phyloP scores from a whole-genome alignment of 768 basidiomycete species.

The Amanita polypyramis region DNA sequence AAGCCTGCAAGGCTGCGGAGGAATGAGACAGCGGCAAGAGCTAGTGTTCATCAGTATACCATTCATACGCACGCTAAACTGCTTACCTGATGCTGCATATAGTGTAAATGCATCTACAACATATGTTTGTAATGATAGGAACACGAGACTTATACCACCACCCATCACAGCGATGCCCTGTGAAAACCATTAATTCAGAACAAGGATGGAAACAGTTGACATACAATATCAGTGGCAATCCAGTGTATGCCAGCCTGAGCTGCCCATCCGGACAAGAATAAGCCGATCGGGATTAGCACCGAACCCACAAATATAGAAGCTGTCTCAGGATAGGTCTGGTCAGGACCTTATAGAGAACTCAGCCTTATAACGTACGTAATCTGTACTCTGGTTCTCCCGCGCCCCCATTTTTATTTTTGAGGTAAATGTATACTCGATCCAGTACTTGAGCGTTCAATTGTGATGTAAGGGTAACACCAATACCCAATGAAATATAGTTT shows the following conservation, averaged over 20 bases:
- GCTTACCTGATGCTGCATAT: conserved; percentile 53
- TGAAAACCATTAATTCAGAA: neutral
- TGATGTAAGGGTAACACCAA: conserved; percentile 45
- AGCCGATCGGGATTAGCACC: conserved; percentile 50
- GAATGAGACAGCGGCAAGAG: conserved; percentile 54
- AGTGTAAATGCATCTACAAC: conserved; percentile 58
- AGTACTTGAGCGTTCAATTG: conserved; percentile 44
- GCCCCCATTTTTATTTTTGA: conserved; percentile 38
- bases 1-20: conserved; percentile 62
- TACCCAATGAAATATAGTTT: conserved; percentile 62
- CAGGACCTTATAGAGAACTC: neutral
- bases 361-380: conserved; percentile 25
- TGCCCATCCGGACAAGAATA: conserved; percentile 65
- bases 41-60: conserved; percentile 18
- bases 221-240: conserved; percentile 61
- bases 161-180: conserved; percentile 52
- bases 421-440: conserved; percentile 42
- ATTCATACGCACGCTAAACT: neutral
- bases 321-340: conserved; percentile 14
- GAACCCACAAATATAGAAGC: conserved; percentile 52
- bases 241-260: conserved; percentile 49
- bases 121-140: conserved; percentile 58
- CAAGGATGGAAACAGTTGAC: conserved; percentile 13
- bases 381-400: conserved; percentile 41
- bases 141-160: conserved; percentile 44